Evolutionary conservation across 805 yeast species (phyloP), one percentile per base, ranked within the genome.

Genomic region (Lipomyces sp.): DNA sequence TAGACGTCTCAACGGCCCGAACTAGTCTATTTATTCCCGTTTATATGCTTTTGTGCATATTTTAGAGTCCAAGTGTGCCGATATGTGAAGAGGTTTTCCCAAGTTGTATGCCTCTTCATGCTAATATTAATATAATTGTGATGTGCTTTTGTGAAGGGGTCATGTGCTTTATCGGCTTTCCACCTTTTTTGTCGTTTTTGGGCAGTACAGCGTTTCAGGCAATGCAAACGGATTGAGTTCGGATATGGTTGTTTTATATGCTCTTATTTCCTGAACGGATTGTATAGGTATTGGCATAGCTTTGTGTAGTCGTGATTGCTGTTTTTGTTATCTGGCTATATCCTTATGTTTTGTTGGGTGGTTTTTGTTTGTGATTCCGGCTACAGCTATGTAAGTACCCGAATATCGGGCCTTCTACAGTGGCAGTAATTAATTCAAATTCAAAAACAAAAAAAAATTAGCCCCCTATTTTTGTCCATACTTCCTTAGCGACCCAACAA

Each of bases 1-100:
- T 42, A 64, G 48, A 42, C 48, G 48, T 42, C 24, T 42, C 48
- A 42, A 42, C n/a, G 24, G 24, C 24, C 48, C 3, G 48, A 42
- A 10, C 24, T 7, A 42, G 15, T 42, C 7, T n/a, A 11, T 33
- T 33, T 51, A 13, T 7, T 18, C 34, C 42, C 3, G n/a, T 29
- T 39, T 54, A 18, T 29, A 37, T 42, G 48, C 48, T 42, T 42
- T 42, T 18, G 48, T 13, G n/a, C 48, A n/a, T 42, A 8, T n/a
- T 24, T 15, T 42, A 42, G 48, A 42, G 48, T 42, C n/a, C 48
- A 15, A 42, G 18, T 18, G 15, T 42, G 48, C 48, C 48, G 48
- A 42, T 42, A 42, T 42, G 29, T 42, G 48, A 13, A 24, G 48
- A 42, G 48, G 48, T 42, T 42, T 42, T 42, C 48, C 24, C 48